Conservation (phyloP, 202 grass and related monocot genomes). For the Setaria viridis region DNA sequence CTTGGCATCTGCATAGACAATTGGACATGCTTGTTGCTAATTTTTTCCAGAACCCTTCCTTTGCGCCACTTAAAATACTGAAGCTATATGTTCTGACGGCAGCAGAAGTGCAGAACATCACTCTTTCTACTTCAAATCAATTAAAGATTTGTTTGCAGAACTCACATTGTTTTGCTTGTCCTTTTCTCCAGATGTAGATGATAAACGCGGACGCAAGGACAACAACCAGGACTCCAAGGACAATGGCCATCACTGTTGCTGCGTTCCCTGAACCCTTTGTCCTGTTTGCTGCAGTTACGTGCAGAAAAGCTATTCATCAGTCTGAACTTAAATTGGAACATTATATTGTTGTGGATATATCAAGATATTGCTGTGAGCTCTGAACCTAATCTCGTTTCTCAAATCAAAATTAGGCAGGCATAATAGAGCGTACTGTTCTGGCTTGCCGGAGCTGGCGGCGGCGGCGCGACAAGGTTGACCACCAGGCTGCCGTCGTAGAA, state of each 20-base stretch:
- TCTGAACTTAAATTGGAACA: too few species aligned
- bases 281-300: constrained; percentile 1
- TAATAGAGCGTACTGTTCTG: too few species aligned
- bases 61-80: too few species aligned
- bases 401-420: too few species aligned
- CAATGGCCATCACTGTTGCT: neutral
- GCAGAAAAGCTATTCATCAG: neutral
- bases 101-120: too few species aligned
- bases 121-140: too few species aligned
- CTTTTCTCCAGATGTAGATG: neutral
- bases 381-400: too few species aligned
- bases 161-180: neutral
- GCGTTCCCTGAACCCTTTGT: neutral
- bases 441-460: neutral
- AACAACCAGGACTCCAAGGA: neutral
- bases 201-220: neutral
- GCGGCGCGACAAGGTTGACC: neutral
- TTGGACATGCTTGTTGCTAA: neutral
- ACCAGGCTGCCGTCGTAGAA: constrained; percentile 16
- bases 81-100: too few species aligned
- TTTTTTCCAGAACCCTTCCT: too few species aligned
- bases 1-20: neutral
- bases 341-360: too few species aligned
- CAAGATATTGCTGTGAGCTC: too few species aligned
- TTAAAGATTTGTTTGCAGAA: neutral